These are phyloP conservation scores for Trichosporon sp. DNA, from an alignment of 1,284 basidiomycete genomes.

Conservation along the genomic window DNA sequence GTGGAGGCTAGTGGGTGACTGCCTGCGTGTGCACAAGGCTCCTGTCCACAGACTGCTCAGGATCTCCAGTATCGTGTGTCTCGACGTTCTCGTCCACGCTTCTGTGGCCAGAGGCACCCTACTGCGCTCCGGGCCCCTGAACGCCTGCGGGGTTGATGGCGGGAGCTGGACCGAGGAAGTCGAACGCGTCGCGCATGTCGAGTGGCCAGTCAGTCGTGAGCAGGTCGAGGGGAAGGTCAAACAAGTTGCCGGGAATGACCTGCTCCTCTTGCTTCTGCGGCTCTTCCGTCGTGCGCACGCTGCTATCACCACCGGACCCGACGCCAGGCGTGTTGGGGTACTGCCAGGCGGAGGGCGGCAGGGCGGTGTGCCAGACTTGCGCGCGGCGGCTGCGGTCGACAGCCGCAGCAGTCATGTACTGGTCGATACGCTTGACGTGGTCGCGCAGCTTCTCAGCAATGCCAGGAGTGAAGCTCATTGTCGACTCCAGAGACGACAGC, in stretches of 20 bases:
- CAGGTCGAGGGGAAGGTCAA: slow-evolving; percentile 56
- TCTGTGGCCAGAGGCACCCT: neutral
- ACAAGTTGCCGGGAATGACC: slow-evolving; percentile 22
- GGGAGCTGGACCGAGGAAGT: slow-evolving; percentile 36
- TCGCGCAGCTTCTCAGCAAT: slow-evolving; percentile 46
- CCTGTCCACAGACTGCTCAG: neutral
- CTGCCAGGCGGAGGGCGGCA: slow-evolving; percentile 26
- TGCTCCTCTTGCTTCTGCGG: slow-evolving; percentile 5
- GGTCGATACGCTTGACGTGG: slow-evolving; percentile 53
- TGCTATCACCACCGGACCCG: slow-evolving; percentile 2
- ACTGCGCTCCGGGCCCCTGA: neutral
- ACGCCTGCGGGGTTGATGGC: neutral
- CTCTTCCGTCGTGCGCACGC: slow-evolving; percentile 11
- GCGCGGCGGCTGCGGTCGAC: slow-evolving; percentile 29
- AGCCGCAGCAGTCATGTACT: slow-evolving; percentile 50
- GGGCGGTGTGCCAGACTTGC: slow-evolving; percentile 31
- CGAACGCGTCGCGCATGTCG: slow-evolving; percentile 45
- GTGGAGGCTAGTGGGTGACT: no score
- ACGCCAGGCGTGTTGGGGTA: slow-evolving; percentile 11
- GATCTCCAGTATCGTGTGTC: neutral
- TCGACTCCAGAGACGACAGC: slow-evolving; percentile 44
- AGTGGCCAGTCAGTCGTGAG: slow-evolving; percentile 44
- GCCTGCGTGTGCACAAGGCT: no score
- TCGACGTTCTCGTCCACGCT: neutral
- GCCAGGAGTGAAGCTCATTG: slow-evolving; percentile 37